Evolutionary conservation across 2,329 filamentous ascomycete genomes (phyloP), one percentile per base, ranked within the genome.

Genomic region (Helotiales sp.): DNA sequence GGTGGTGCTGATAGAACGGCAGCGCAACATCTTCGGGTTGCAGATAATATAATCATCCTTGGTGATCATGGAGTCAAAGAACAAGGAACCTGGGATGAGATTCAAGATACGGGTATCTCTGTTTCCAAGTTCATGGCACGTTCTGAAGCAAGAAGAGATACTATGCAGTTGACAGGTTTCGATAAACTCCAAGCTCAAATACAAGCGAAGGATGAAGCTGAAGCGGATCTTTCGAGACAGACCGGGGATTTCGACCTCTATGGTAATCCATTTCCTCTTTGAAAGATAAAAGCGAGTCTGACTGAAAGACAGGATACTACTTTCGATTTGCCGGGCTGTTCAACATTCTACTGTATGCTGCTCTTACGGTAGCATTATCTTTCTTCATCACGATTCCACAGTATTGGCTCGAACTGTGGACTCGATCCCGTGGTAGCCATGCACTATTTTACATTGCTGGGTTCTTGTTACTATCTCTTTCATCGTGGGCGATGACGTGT

Each of bases 41-140:
- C 75, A 13, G 78, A 83, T 46, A 67, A 74, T 13, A 70, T 79
- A 24, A 62, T 78, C 3, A 69, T 70, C 29, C 58, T 78, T 10
- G 65, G 54, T 4, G 50, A 70, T 25, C 67, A 69, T 6, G 54
- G 51, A 17, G 63, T 74, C 29, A 53, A 60, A 6, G 69, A 72
- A 13, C 71, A 75, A 58, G 76, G 76, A 1, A 67, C 61, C 5
- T 76, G 68, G 54, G 54, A 68, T 6, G n/a, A 61, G 1, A 54
- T 64, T 2, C 48, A 62, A 42, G 7, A 6, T 52, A 51, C n/a
- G 60, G 50, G 42, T 53, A 44, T 34, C 47, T 24, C 58, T 53
- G 50, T 66, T 6, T 65, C 22, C 63, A 71, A 33, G 63, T 61
- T 60, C 62, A 57, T 30, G 64, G 65, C n/a, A 30, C 65, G 6